Evolutionary conservation across 1,284 basidiomycete genomes (phyloP).

Genomic region (Kwoniella shivajii): DNA sequence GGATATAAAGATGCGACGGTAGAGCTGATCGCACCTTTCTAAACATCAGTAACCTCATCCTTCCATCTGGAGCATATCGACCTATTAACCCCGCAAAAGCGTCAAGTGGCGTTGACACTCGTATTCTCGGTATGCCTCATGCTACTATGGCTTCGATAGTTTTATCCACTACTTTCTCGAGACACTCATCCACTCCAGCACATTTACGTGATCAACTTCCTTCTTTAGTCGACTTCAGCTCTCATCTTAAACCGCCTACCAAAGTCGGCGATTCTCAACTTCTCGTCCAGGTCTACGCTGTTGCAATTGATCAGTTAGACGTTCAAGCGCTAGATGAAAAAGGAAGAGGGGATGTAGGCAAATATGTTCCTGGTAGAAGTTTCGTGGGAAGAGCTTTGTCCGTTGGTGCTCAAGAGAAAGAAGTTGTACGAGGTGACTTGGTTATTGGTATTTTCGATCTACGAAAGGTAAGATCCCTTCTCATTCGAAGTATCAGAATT

Average conservation of each 20-base stretch:
- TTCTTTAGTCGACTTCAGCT: conserved; percentile 61
- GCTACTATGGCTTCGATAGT: conserved; percentile 83
- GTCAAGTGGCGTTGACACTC: conserved; percentile 65
- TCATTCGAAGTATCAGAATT: not conserved
- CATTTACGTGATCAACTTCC: conserved; percentile 55
- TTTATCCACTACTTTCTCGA: conserved; percentile 31
- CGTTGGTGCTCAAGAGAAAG: conserved; percentile 75
- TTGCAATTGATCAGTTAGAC: conserved; percentile 74
- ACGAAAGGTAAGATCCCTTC: conserved; percentile 71
- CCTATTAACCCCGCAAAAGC: conserved; percentile 52
- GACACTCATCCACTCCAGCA: conserved; percentile 50
- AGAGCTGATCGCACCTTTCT: not conserved
- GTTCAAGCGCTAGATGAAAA: conserved; percentile 63
- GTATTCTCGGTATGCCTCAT: conserved; percentile 72
- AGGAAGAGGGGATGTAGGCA: conserved; percentile 45
- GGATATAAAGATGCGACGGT: not conserved
- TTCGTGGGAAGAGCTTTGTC: conserved; percentile 79
- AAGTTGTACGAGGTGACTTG: conserved; percentile 75
- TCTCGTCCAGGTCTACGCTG: conserved; percentile 81
- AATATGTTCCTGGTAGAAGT: conserved; percentile 70
- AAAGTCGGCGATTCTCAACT: conserved; percentile 68
- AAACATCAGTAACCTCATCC: conserved; percentile 65
- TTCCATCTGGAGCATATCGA: conserved; percentile 63
- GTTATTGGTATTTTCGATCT: conserved; percentile 75
- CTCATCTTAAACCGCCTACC: conserved; percentile 70